These are phyloP conservation scores for Geotrichum phurueaensis DNA, from an alignment of 1,139 yeast genomes.

Conservation along the genomic window DNA sequence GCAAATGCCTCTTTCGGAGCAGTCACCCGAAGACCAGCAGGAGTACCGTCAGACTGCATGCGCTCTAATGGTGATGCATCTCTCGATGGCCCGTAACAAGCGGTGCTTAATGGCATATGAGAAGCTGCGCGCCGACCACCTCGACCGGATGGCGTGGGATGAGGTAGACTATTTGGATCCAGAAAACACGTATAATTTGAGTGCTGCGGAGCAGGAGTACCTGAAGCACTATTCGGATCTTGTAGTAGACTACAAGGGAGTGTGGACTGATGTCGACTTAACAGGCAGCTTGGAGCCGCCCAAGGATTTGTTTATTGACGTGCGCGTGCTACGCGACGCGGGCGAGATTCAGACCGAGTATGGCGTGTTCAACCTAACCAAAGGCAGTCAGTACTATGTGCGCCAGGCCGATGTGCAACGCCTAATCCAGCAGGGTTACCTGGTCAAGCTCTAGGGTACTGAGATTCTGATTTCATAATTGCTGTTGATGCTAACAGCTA, in stretches of 20 bases:
- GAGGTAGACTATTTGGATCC: slow-evolving; percentile 36
- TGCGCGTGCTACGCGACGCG: slow-evolving; percentile 85
- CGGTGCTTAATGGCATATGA: slow-evolving; percentile 84
- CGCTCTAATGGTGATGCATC: slow-evolving; percentile 72
- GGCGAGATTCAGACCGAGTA: slow-evolving; percentile 97
- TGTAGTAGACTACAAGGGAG: slow-evolving; percentile 69
- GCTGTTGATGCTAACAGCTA: neutral
- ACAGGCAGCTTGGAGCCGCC: slow-evolving; percentile 90
- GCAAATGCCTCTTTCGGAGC: slow-evolving; percentile 28
- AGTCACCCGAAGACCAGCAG: slow-evolving; percentile 37
- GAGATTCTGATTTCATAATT: neutral
- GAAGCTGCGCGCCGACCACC: slow-evolving; percentile 57
- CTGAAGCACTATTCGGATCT: slow-evolving; percentile 63
- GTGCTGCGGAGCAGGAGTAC: slow-evolving; percentile 78
- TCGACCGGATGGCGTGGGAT: slow-evolving; percentile 71
- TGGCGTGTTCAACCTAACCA: slow-evolving; percentile 91
- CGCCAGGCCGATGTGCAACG: slow-evolving; percentile 91
- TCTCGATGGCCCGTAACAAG: slow-evolving; percentile 81
- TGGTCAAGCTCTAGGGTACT: slow-evolving; percentile 55
- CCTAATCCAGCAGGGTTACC: slow-evolving; percentile 86
- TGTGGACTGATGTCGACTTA: slow-evolving; percentile 78
- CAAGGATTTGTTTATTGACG: slow-evolving; percentile 83
- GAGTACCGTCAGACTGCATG: slow-evolving; percentile 45
- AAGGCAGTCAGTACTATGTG: slow-evolving; percentile 91
- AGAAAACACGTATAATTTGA: slow-evolving; percentile 46